These are phyloP conservation scores for Hyaloperonospora arabidopsidis DNA, from an alignment of 352 stramenopile genomes.

Conservation along the genomic window DNA sequence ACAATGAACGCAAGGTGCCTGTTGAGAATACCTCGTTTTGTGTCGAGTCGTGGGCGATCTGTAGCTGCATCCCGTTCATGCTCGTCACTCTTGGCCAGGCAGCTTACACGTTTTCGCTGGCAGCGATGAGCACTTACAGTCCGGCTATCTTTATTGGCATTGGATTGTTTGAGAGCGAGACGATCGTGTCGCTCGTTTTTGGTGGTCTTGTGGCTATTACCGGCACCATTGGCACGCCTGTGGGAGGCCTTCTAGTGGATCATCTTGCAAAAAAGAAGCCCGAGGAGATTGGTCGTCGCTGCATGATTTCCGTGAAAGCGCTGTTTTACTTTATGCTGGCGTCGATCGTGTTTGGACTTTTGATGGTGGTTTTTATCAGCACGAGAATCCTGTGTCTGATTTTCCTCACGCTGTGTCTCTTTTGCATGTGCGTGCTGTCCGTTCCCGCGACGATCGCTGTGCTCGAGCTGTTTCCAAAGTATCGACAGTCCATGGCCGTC, in stretches of 20 bases:
- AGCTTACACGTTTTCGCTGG: conserved; percentile 83
- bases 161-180: conserved; percentile 83
- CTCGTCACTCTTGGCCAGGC: conserved; percentile 77
- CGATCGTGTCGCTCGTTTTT: conserved; percentile 80
- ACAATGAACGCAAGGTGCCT: conserved; percentile 9
- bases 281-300: conserved; percentile 31
- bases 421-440: conserved; percentile 71
- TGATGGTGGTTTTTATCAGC: conserved; percentile 53
- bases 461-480: conserved; percentile 85
- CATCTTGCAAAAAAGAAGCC: conserved; percentile 31
- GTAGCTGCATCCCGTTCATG: conserved; percentile 66
- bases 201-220: conserved; percentile 73
- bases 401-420: conserved; percentile 59
- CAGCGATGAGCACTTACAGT: conserved; percentile 81
- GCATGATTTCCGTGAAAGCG: conserved; percentile 48
- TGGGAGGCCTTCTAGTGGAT: conserved; percentile 80
- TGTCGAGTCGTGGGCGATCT: conserved; percentile 55
- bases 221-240: conserved; percentile 80
- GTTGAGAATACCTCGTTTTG: conserved; percentile 36
- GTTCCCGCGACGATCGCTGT: conserved; percentile 79
- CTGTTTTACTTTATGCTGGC: conserved; percentile 63
- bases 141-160: conserved; percentile 85
- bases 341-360: conserved; percentile 42
- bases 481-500: conserved; percentile 83
- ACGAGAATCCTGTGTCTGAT: conserved; percentile 53